A percentile compares a stretch with the other conserved stretches of the same genome.
phyloP scores from a whole-genome alignment of 257 asterid species.

The Nicotiana knightiana region DNA sequence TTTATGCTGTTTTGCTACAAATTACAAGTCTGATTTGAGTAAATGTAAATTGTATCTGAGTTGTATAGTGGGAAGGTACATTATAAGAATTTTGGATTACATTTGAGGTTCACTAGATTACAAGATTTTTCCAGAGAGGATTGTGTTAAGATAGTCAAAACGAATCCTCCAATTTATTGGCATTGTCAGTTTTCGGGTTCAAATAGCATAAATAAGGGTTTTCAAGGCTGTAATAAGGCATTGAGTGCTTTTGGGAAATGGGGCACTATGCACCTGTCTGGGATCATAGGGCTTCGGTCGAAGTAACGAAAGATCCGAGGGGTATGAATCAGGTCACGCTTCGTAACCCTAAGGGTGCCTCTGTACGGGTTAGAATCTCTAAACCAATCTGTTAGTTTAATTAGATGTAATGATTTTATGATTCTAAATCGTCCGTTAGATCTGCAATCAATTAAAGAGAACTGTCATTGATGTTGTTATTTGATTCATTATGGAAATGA shows the following conservation, averaged over 20 bases:
- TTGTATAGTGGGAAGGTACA: neutral
- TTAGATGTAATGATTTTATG: neutral
- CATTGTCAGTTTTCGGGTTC: neutral
- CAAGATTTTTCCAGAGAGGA: neutral
- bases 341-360: constrained; percentile 81
- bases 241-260: constrained; percentile 34
- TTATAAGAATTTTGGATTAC: constrained; percentile 1
- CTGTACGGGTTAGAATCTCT: constrained; percentile 59
- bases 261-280: constrained; percentile 79
- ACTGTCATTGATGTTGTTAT: neutral
- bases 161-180: neutral
- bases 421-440: neutral
- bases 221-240: neutral
- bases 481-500: neutral
- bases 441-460: neutral
- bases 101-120: constrained; percentile 8
- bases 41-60: neutral
- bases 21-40: neutral
- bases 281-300: constrained; percentile 62
- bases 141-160: neutral
- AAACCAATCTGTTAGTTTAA: constrained; percentile 11
- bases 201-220: neutral
- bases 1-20: neutral
- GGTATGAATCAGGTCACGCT: constrained; percentile 82
- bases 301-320: constrained; percentile 64